These are phyloP conservation scores for Umbelopsis sp. DNA, from an alignment of 192 early-diverging fungal genomes.

Conservation along the genomic window DNA sequence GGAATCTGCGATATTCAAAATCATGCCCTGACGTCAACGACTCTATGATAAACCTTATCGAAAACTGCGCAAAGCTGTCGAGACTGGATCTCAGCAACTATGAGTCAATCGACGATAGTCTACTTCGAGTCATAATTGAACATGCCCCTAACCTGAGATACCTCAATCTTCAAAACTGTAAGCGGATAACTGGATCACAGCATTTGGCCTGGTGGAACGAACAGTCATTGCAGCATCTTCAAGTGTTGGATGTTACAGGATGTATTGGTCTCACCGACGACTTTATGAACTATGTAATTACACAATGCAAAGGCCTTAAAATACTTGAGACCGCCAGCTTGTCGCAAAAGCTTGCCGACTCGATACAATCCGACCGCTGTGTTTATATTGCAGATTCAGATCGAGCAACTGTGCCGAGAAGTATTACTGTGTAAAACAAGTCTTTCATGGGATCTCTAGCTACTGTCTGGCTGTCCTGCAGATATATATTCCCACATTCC, in stretches of 20 bases:
- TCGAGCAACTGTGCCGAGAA: not conserved
- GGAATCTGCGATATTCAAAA: constrained; percentile 15
- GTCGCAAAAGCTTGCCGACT: not conserved
- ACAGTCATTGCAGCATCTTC: not conserved
- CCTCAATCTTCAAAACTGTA: constrained; percentile 12
- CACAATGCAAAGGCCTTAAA: not conserved
- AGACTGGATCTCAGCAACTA: constrained; percentile 15
- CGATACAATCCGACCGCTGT: not conserved
- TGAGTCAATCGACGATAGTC: not conserved
- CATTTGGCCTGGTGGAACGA: not conserved
- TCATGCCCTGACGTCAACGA: not conserved
- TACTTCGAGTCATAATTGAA: not conserved
- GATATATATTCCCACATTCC: too few relatives aligned
- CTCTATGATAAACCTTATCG: not conserved
- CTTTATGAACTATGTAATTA: not conserved
- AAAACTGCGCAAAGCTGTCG: not conserved
- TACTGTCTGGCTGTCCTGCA: too few relatives aligned
- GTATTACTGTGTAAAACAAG: too few relatives aligned
- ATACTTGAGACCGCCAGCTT: not conserved
- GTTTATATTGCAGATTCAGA: not conserved
- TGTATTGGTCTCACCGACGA: not conserved
- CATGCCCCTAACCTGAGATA: not conserved
- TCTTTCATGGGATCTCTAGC: too few relatives aligned
- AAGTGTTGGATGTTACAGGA: constrained; percentile 1
- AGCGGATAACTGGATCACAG: not conserved